These are phyloP conservation scores for Syzygium syzygioides DNA, from an alignment of 441 rosid genomes.

Conservation along the genomic window DNA sequence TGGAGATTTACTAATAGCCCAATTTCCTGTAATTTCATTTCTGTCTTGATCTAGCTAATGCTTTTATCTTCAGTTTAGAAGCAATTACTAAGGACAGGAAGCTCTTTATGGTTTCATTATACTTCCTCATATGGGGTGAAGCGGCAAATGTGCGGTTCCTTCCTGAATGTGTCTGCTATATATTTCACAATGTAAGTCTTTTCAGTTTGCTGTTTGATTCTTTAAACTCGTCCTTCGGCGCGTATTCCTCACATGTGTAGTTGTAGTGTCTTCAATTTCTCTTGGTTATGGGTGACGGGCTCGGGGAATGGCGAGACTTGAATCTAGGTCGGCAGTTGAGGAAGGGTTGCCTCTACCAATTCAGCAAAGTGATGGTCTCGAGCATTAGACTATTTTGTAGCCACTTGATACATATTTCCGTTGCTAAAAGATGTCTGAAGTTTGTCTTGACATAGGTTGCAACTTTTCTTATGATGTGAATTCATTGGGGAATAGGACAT, in stretches of 20 bases:
- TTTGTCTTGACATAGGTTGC: neutral
- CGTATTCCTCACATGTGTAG: neutral
- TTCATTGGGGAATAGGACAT: neutral
- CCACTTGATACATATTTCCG: neutral
- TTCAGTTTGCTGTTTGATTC: constrained; percentile 1
- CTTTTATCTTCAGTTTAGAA: constrained; percentile 50
- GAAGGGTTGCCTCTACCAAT: neutral
- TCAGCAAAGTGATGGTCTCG: neutral
- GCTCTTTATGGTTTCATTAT: constrained; percentile 87
- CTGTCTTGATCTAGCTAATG: neutral
- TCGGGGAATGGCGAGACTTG: neutral
- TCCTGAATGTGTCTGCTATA: constrained; percentile 98
- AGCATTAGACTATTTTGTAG: neutral
- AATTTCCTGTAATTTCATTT: neutral
- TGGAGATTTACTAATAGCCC: neutral
- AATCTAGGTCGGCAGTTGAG: neutral
- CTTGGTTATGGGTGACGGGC: neutral
- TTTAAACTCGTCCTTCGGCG: neutral
- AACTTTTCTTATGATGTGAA: neutral
- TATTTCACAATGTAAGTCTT: constrained; percentile 89
- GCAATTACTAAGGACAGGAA: constrained; percentile 92
- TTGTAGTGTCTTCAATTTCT: neutral
- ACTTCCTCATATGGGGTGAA: constrained; percentile 99
- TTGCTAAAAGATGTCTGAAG: neutral
- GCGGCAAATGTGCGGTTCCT: constrained; percentile 99